Conservation (phyloP, 106 monocot species). For the Allium cepa region DNA sequence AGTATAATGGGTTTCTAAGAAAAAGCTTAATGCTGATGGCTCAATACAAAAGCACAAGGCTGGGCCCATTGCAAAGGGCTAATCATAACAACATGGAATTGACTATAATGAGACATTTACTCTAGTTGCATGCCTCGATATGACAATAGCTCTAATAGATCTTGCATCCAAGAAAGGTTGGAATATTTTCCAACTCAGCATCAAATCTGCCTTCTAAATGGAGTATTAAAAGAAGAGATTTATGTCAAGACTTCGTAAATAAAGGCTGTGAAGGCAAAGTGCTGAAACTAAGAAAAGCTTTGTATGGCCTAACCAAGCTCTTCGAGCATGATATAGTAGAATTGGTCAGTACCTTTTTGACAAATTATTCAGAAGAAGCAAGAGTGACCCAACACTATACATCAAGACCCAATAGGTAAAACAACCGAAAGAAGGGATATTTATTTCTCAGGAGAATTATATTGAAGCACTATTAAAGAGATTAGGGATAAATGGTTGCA, state of each 20-base stretch:
- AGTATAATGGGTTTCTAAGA: not conserved
- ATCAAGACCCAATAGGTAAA: not conserved
- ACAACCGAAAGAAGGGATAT: not conserved
- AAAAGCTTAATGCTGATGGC: not conserved
- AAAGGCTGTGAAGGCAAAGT: not conserved
- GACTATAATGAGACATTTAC: not conserved
- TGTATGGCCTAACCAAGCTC: not conserved
- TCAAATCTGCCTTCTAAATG: not conserved
- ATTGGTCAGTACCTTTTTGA: not conserved
- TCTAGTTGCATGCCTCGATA: not conserved
- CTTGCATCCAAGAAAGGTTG: not conserved
- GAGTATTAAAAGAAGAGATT: not conserved
- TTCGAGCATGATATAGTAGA: not conserved
- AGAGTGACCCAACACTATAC: not conserved
- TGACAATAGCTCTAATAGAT: not conserved
- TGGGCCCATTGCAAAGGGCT: not conserved
- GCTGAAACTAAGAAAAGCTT: not conserved
- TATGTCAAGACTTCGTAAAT: not conserved
- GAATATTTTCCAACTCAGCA: not conserved
- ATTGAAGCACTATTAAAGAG: not conserved
- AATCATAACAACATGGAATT: not conserved
- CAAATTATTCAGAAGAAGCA: not conserved
- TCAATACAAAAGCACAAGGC: not conserved
- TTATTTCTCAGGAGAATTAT: not conserved
- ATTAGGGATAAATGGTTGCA: not conserved